Percentiles rank a stretch among this genome's conserved stretches.
phyloP scores from a whole-genome alignment of 768 basidiomycete genomes.

The Panellus pusillus region DNA sequence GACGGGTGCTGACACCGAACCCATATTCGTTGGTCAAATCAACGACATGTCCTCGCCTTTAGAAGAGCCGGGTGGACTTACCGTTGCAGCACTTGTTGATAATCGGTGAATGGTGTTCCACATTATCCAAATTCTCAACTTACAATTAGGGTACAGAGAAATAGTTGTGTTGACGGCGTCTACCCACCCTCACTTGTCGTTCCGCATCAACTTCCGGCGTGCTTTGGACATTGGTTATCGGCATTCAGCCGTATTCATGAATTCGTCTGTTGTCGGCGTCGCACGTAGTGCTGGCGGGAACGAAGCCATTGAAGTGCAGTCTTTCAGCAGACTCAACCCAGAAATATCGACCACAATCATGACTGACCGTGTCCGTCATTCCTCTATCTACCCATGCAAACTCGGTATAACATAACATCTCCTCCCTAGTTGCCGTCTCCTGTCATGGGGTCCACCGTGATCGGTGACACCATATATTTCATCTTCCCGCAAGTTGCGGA shows the following conservation, averaged over 20 bases:
- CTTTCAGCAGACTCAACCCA: conserved; percentile 4
- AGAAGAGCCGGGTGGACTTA: not conserved
- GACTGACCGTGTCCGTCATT: conserved; percentile 6
- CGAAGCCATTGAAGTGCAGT: conserved; percentile 4
- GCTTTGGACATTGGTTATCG: not conserved
- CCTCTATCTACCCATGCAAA: not conserved
- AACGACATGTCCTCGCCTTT: conserved; percentile 6
- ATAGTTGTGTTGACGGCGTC: not conserved
- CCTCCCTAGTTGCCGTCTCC: not conserved
- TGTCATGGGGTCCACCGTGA: conserved; percentile 7
- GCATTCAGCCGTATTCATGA: conserved; percentile 2
- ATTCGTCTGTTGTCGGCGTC: conserved; percentile 2
- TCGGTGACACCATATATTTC: conserved; percentile 9
- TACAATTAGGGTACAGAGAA: not conserved
- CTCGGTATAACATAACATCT: not conserved
- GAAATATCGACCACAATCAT: not conserved
- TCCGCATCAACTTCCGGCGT: not conserved
- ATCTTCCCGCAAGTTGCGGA: not conserved
- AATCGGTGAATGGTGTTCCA: not conserved
- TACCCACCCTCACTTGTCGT: not conserved
- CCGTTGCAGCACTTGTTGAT: not conserved
- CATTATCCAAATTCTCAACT: not conserved
- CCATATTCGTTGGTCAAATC: conserved; percentile 1
- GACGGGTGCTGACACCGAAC: not conserved
- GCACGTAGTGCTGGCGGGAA: not conserved